These are phyloP conservation scores for Suillus americanus DNA, from an alignment of 768 basidiomycete genomes.

Conservation along the genomic window DNA sequence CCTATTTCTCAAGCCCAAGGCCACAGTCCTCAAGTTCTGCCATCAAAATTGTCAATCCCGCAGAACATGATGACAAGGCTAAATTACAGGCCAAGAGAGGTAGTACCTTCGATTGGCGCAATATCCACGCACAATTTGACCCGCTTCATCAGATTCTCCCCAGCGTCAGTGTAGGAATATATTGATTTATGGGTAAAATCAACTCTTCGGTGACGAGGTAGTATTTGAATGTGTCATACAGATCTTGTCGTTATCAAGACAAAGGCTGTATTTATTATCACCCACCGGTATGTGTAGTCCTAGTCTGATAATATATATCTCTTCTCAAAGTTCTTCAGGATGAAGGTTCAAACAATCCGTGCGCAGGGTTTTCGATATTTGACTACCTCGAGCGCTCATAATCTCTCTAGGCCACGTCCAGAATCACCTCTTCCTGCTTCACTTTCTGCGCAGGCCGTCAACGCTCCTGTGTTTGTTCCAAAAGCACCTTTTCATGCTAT, in stretches of 20 bases:
- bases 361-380: conserved; percentile 9
- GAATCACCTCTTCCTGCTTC: conserved; percentile 44
- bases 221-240: conserved; percentile 27
- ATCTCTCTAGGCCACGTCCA: conserved; percentile 34
- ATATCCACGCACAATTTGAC: conserved; percentile 14
- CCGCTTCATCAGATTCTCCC: conserved; percentile 49
- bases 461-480: conserved; percentile 85
- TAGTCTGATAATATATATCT: neutral
- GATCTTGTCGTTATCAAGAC: conserved; percentile 83
- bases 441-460: conserved; percentile 65
- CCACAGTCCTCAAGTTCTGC: conserved; percentile 59
- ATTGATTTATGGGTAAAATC: conserved; percentile 79
- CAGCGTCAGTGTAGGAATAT: conserved; percentile 89
- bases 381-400: neutral
- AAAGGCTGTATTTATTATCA: conserved; percentile 86
- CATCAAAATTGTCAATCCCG: conserved; percentile 71
- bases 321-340: conserved; percentile 12
- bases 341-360: conserved; percentile 27
- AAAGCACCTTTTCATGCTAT: conserved; percentile 58
- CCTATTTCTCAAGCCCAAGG: conserved; percentile 67
- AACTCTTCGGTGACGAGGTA: neutral
- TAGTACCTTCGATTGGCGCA: conserved; percentile 29
- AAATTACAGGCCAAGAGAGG: conserved; percentile 55
- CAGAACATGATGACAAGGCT: conserved; percentile 38
- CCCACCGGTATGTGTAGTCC: conserved; percentile 51